Base-by-base conservation (phyloP, 1,284 basidiomycete genomes). In the Hymenochaete sp. region DNA sequence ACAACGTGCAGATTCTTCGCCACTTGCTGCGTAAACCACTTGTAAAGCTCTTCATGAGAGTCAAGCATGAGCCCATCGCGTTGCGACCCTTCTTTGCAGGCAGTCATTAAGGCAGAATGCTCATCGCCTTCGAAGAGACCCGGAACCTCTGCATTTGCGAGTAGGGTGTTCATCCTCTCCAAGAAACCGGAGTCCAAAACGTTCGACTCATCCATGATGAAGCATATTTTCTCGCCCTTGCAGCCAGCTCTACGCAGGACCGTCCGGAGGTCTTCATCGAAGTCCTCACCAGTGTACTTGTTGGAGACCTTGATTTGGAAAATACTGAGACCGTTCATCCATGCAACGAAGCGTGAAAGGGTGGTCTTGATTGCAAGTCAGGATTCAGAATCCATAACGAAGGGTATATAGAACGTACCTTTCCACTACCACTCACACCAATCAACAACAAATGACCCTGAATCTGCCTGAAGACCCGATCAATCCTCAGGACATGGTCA, bases 151-250 rank as follows among this genome's bases (percentile, higher is more conserved):
- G 95, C 95, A 58, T 99, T 99, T 31, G 96, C 97, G 10, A 99
- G 77, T 3, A 99, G 77, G 0, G 93, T 99, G 64, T 99, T 99
- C 92, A 99, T 98, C 26, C 96, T 81, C 62, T 99, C 96, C 51
- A 99, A 69, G 73, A 98, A 98, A 46, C 96, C 96, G 4, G 96
- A 93, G 62, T 98, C 95, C 29, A 98, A 82, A 22, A 98, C 93
- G 58, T 99, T 98, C 1, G 92, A 96, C 63, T 99, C 96, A 63
- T 99, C 96, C 93, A 99, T 98, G 65, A 98, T 98, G 74, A 98
- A 99, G 61, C 93, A 98, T 32, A 99, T 87, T 67, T 98, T 98
- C 66, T 99, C 96, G 55, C 92, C 93, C 61, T 98, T 98, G 70
- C 93, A 96, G 4, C 96, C 97, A 0, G 95, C 75, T 22, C 96